Evolutionary conservation across 2,329 filamentous ascomycete genomes (phyloP).

Genomic region (Exserohilum turcica): DNA sequence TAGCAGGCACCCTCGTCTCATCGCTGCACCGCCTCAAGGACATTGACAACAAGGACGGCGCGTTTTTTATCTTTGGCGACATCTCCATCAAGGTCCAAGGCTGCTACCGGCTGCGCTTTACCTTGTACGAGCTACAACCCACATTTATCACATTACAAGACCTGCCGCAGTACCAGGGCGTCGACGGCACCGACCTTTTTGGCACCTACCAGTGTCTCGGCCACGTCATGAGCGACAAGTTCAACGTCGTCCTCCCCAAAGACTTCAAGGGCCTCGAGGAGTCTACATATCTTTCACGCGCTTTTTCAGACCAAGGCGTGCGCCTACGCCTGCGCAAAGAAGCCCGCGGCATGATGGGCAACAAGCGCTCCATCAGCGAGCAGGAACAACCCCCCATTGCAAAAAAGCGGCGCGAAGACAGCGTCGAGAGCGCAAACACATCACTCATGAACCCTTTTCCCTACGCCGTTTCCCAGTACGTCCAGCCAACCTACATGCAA

Average conservation of each 20-base stretch:
- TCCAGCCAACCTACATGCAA: not conserved
- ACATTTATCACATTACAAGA: conserved; percentile 31
- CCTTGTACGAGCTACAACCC: conserved; percentile 63
- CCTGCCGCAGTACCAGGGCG: not conserved
- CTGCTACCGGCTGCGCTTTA: conserved; percentile 74
- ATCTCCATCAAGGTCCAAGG: conserved; percentile 79
- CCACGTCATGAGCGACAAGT: conserved; percentile 66
- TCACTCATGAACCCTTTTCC: not conserved
- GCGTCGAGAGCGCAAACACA: not conserved
- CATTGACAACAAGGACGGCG: conserved; percentile 74
- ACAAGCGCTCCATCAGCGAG: conserved; percentile 22
- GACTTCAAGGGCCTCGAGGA: conserved; percentile 80
- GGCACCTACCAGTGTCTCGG: conserved; percentile 53
- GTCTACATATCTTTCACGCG: conserved; percentile 78
- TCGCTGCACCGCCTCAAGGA: conserved; percentile 84
- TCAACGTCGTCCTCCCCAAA: conserved; percentile 67
- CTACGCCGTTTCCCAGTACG: not conserved
- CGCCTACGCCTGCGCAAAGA: conserved; percentile 83
- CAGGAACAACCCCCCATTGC: not conserved
- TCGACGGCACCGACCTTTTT: not conserved
- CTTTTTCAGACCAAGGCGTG: conserved; percentile 86
- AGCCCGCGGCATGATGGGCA: conserved; percentile 57
- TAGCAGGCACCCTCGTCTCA: conserved; percentile 76
- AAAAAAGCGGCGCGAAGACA: not conserved
- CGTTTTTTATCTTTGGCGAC: conserved; percentile 91